These are phyloP conservation scores for Xylaria sp. DNA, from an alignment of 2,329 filamentous ascomycete species.

Conservation along the genomic window DNA sequence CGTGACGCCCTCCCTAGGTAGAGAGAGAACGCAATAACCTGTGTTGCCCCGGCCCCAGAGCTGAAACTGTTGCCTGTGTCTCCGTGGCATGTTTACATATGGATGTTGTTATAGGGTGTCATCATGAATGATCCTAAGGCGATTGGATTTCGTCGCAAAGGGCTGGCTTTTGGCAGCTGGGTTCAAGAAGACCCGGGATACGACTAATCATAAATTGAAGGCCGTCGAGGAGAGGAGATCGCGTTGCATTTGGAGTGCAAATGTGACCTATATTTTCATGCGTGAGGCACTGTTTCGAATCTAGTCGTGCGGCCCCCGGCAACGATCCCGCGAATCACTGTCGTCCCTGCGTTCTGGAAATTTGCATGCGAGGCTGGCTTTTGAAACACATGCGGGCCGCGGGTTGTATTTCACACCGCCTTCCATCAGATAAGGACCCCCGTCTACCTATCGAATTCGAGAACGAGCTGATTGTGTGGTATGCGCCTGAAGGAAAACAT, in stretches of 20 bases:
- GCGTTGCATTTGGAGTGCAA: background rate
- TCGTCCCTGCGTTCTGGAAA: constrained; percentile 14
- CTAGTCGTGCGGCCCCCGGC: constrained; percentile 7
- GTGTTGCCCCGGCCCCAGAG: background rate
- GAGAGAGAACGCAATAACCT: background rate
- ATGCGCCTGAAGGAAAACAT: constrained; percentile 5
- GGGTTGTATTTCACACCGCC: constrained; percentile 16
- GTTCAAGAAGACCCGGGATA: background rate
- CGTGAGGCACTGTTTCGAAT: constrained; percentile 18
- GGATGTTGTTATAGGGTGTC: background rate
- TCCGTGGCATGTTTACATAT: background rate
- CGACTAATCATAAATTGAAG: background rate
- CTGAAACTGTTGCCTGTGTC: background rate
- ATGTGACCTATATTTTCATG: constrained; percentile 13
- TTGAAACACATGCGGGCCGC: constrained; percentile 26
- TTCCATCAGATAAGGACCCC: constrained; percentile 10
- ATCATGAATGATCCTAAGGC: background rate
- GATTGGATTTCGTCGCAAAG: background rate
- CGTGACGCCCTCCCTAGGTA: background rate
- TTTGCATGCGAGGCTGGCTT: constrained; percentile 20
- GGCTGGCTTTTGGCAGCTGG: background rate
- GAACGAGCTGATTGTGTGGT: background rate
- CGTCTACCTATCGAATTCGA: background rate
- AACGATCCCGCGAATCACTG: constrained; percentile 12
- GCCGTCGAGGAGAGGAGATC: background rate